These are phyloP conservation scores for Chloromonas sp. DNA, from an alignment of 163 green algal species.

Conservation along the genomic window DNA sequence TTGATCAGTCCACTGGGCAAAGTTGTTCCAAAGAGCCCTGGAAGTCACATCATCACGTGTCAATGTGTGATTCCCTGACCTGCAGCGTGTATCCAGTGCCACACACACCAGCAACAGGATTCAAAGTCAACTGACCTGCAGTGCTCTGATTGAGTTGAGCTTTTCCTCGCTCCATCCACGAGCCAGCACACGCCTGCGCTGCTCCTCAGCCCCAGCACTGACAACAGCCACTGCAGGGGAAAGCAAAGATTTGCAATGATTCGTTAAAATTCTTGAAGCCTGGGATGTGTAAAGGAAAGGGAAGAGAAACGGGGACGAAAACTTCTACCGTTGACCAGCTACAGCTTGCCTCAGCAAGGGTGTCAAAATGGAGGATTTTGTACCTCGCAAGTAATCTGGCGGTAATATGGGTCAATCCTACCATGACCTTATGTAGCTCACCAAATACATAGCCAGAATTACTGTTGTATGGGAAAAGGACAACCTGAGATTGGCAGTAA, in stretches of 20 bases:
- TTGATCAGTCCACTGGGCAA: too few relatives aligned
- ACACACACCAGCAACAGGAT: background rate
- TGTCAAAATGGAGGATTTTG: too few relatives aligned
- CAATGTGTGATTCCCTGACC: background rate
- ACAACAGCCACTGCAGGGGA: constrained; percentile 61
- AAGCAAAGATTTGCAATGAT: background rate
- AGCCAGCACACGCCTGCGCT: constrained; percentile 64
- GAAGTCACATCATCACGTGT: too few relatives aligned
- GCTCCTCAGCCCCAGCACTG: constrained; percentile 43
- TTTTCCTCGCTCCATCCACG: constrained; percentile 68
- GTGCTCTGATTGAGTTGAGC: constrained; percentile 45
- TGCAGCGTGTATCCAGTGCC: background rate
- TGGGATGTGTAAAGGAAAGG: background rate
- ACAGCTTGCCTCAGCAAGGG: background rate
- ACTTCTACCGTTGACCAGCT: too few relatives aligned
- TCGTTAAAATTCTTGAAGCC: too few relatives aligned
- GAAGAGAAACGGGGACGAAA: too few relatives aligned
- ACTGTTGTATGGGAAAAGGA: too few relatives aligned
- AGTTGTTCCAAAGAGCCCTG: too few relatives aligned
- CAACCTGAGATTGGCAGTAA: too few relatives aligned
- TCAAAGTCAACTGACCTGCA: constrained; percentile 29
- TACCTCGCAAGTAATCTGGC: background rate
- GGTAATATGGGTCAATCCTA: background rate
- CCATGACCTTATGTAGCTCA: background rate
- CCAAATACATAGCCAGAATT: background rate